Conservation (phyloP, 106 monocot species). For the Platanthera zijinensis region DNA sequence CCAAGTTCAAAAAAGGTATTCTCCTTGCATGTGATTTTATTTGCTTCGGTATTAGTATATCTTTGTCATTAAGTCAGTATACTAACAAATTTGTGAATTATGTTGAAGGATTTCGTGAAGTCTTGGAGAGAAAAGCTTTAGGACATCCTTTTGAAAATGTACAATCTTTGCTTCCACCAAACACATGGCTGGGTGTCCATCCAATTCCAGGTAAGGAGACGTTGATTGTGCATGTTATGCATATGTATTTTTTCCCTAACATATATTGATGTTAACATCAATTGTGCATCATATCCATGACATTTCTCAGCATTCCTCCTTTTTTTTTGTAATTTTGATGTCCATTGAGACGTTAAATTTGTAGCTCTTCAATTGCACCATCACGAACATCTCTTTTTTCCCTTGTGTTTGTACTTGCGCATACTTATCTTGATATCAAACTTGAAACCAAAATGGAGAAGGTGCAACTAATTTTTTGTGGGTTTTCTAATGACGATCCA, state of each 20-base stretch:
- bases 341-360: neutral
- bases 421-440: neutral
- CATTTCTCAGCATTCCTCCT: neutral
- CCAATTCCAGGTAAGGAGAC: conserved; percentile 68
- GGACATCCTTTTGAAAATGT: conserved; percentile 97
- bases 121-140: conserved; percentile 72
- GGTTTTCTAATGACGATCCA: too few species aligned
- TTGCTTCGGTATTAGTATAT: neutral
- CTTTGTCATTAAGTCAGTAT: neutral
- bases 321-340: neutral
- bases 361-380: neutral
- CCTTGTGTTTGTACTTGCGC: neutral
- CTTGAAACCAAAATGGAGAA: too few species aligned
- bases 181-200: conserved; percentile 64
- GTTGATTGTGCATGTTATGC: neutral
- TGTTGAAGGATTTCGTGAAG: conserved; percentile 84
- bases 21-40: neutral
- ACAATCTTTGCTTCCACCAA: conserved; percentile 74
- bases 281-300: neutral
- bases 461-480: too few species aligned
- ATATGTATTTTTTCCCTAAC: neutral
- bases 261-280: neutral
- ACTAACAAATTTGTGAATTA: conserved; percentile 11
- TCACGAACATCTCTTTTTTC: neutral
- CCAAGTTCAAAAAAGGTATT: conserved; percentile 94